These are phyloP conservation scores for Xylaria scruposa DNA, from an alignment of 495 filamentous ascomycete species.

Conservation along the genomic window DNA sequence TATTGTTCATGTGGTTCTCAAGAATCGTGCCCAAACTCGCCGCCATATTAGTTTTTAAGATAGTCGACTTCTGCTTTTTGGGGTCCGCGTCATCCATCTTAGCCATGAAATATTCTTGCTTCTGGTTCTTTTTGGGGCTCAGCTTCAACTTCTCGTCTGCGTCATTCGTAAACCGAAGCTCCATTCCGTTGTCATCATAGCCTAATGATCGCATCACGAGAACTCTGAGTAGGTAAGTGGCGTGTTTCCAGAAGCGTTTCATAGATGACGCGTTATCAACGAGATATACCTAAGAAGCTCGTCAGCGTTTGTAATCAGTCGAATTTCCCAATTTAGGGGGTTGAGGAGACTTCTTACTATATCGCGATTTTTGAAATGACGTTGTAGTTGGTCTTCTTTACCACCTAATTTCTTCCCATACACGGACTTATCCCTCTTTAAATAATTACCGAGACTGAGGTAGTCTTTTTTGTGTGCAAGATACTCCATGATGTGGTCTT, in stretches of 20 bases:
- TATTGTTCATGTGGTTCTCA: not conserved
- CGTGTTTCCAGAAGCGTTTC: slow-evolving; percentile 36
- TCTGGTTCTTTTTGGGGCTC: slow-evolving; percentile 6
- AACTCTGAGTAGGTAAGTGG: slow-evolving; percentile 32
- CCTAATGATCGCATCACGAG: slow-evolving; percentile 38
- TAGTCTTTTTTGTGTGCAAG: not conserved
- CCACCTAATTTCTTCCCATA: not conserved
- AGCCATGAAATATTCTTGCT: not conserved
- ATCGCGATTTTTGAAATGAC: slow-evolving; percentile 11
- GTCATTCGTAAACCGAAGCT: slow-evolving; percentile 32
- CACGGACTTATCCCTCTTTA: slow-evolving; percentile 1
- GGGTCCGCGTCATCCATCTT: not conserved
- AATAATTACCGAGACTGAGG: not conserved
- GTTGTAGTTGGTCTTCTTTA: slow-evolving; percentile 11
- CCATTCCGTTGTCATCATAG: slow-evolving; percentile 42
- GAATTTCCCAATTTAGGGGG: not conserved
- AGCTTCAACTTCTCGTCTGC: slow-evolving; percentile 5
- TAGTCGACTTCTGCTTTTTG: not conserved
- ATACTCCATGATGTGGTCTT: slow-evolving; percentile 20
- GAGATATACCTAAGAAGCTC: slow-evolving; percentile 32
- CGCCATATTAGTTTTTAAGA: not conserved
- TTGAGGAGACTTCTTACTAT: not conserved
- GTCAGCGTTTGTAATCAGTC: not conserved
- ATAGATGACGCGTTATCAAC: slow-evolving; percentile 41
- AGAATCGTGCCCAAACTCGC: not conserved